A percentile compares a stretch with the other conserved stretches of the same genome.
Evolutionary conservation across 345 rosid species (phyloP).

Genomic region (Melaleuca alternifolia): DNA sequence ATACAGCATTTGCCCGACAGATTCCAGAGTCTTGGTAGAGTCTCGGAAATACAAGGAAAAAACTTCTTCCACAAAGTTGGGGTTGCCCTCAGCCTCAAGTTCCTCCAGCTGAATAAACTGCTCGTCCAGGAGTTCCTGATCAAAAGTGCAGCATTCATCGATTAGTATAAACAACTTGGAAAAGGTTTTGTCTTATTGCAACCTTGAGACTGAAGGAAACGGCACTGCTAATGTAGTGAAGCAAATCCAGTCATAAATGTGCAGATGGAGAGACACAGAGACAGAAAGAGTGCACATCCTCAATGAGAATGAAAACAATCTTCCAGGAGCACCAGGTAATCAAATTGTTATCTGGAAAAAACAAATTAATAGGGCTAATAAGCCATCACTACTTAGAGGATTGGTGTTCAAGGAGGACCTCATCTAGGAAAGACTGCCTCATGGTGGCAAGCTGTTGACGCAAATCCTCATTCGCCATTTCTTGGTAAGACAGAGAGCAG

Average conservation of each 20-base stretch:
- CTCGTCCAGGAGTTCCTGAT: conserved; percentile 18
- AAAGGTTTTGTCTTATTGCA: neutral
- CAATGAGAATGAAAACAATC: neutral
- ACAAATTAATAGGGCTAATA: neutral
- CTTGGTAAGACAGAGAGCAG: neutral
- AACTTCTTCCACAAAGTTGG: conserved; percentile 20
- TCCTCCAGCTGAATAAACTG: conserved; percentile 18
- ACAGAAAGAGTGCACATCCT: neutral
- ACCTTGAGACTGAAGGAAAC: neutral
- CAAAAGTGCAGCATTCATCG: neutral
- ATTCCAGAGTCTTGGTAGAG: neutral
- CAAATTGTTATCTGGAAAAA: neutral
- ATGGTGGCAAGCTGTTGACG: neutral
- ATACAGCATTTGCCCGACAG: conserved; percentile 12
- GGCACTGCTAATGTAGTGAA: neutral
- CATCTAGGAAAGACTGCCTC: conserved; percentile 13
- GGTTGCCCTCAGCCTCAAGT: conserved; percentile 2
- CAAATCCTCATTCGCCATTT: conserved; percentile 2
- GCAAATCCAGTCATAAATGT: neutral
- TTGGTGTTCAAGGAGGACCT: conserved; percentile 10
- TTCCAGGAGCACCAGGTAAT: neutral
- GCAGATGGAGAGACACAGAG: neutral
- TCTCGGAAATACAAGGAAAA: conserved; percentile 7
- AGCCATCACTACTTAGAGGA: neutral
- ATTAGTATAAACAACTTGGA: neutral